Conservation (phyloP, 2,329 filamentous ascomycete species). For the Chaetomium olivaceum region DNA sequence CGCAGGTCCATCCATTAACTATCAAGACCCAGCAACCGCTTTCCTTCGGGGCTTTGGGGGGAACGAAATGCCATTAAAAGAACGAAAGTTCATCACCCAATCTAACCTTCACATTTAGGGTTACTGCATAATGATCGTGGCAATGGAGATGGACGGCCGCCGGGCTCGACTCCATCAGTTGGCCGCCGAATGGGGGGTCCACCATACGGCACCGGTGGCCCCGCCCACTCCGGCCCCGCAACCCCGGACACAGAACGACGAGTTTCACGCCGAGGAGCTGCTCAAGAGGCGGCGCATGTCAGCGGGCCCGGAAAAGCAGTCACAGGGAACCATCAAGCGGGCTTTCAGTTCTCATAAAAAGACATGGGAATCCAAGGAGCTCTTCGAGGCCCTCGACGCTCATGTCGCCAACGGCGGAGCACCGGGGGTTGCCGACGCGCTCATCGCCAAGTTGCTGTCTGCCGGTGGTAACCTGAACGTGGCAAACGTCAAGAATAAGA, state of each 20-base stretch:
- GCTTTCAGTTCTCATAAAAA: constrained; percentile 52
- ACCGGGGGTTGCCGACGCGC: constrained; percentile 57
- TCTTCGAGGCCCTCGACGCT: constrained; percentile 52
- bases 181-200: constrained; percentile 53
- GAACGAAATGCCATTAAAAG: not conserved
- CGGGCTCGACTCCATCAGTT: constrained; percentile 52
- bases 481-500: constrained; percentile 48
- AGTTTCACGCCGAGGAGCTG: constrained; percentile 55
- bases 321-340: constrained; percentile 39
- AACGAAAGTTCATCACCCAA: not conserved
- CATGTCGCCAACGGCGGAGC: constrained; percentile 53
- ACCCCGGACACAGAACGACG: constrained; percentile 49
- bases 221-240: constrained; percentile 44
- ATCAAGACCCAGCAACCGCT: not conserved
- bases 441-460: constrained; percentile 51
- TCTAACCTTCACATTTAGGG: not conserved
- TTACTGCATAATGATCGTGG: not conserved
- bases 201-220: constrained; percentile 41
- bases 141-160: constrained; percentile 40
- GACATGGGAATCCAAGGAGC: constrained; percentile 53
- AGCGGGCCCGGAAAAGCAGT: constrained; percentile 36
- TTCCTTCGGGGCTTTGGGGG: not conserved
- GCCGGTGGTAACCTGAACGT: constrained; percentile 55
- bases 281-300: constrained; percentile 48
- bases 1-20: not conserved